A percentile compares a stretch with the other conserved stretches of the same genome.
Evolutionary conservation across 768 basidiomycete species (phyloP).

Genomic region (Hypsizygus marmoreus): DNA sequence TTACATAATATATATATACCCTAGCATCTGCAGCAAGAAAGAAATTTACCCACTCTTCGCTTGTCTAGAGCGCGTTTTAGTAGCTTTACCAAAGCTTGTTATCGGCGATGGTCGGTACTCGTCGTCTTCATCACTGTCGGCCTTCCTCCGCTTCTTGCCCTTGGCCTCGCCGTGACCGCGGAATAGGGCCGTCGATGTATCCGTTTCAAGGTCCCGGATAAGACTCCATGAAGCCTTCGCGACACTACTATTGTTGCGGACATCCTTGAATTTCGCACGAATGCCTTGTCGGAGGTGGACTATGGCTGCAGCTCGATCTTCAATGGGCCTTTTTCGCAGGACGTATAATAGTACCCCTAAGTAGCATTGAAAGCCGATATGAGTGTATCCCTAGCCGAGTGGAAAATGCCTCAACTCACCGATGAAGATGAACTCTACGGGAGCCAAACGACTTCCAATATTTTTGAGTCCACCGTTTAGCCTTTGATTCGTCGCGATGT

Average conservation of each 20-base stretch:
- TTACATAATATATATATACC: too few species aligned
- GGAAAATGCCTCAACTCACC: too few species aligned
- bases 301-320: slow-evolving; percentile 57
- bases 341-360: slow-evolving; percentile 69
- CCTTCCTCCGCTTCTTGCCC: slow-evolving; percentile 32
- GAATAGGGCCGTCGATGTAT: slow-evolving; percentile 28
- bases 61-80: slow-evolving; percentile 43
- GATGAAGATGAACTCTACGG: slow-evolving; percentile 80
- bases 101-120: slow-evolving; percentile 52
- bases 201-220: slow-evolving; percentile 41
- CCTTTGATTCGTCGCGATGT: slow-evolving; percentile 43
- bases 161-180: slow-evolving; percentile 15
- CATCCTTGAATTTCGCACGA: slow-evolving; percentile 58
- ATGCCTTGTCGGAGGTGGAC: slow-evolving; percentile 57
- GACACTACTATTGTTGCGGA: slow-evolving; percentile 62
- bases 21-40: slow-evolving; percentile 2
- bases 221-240: slow-evolving; percentile 60
- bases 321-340: slow-evolving; percentile 43
- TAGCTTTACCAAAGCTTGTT: slow-evolving; percentile 34
- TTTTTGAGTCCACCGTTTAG: slow-evolving; percentile 52
- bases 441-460: slow-evolving; percentile 64
- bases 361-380: not conserved
- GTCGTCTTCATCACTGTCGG: slow-evolving; percentile 39
- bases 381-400: too few species aligned
- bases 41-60: slow-evolving; percentile 21